Evolutionary conservation across 2,329 filamentous ascomycete genomes (phyloP).

Genomic region (Claviceps humidiphila): DNA sequence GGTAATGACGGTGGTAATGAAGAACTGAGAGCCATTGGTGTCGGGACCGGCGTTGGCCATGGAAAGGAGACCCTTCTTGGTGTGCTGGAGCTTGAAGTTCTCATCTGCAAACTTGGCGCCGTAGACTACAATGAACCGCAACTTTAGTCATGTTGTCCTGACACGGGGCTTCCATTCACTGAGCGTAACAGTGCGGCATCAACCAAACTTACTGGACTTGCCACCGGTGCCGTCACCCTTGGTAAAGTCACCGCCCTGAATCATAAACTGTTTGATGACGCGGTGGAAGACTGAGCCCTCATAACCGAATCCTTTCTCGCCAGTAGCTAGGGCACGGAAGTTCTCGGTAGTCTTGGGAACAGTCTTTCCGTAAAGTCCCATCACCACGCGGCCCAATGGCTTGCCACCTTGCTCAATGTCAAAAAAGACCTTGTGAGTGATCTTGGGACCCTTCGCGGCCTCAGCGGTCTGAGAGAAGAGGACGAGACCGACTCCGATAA

Average conservation of each 20-base stretch:
- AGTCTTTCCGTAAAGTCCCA: conserved; percentile 79
- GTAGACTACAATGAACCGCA: conserved; percentile 44
- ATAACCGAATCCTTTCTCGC: conserved; percentile 78
- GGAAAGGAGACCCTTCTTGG: conserved; percentile 68
- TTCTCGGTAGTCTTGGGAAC: conserved; percentile 64
- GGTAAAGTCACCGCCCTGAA: conserved; percentile 83
- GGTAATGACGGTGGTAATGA: conserved; percentile 75
- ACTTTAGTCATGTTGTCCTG: conserved; percentile 10
- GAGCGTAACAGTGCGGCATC: not conserved
- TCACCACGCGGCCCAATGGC: conserved; percentile 58
- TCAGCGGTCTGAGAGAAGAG: conserved; percentile 64
- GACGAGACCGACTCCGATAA: conserved; percentile 61
- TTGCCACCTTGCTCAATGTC: conserved; percentile 69
- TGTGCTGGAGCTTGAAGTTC: conserved; percentile 94
- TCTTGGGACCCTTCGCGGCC: conserved; percentile 78
- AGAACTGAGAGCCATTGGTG: conserved; percentile 83
- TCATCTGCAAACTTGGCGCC: conserved; percentile 74
- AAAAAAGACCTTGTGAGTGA: conserved; percentile 91
- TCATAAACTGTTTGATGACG: conserved; percentile 85
- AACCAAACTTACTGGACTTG: conserved; percentile 55
- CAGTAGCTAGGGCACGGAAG: conserved; percentile 69
- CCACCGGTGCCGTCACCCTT: conserved; percentile 70
- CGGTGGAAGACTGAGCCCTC: conserved; percentile 76
- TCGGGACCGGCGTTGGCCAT: conserved; percentile 80
- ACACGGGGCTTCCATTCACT: not conserved